Percentiles rank a stretch among this genome's conserved stretches.
These are phyloP conservation scores for Clarireedia monteithiana DNA, from an alignment of 2,329 filamentous ascomycete genomes.

Conservation along the genomic window DNA sequence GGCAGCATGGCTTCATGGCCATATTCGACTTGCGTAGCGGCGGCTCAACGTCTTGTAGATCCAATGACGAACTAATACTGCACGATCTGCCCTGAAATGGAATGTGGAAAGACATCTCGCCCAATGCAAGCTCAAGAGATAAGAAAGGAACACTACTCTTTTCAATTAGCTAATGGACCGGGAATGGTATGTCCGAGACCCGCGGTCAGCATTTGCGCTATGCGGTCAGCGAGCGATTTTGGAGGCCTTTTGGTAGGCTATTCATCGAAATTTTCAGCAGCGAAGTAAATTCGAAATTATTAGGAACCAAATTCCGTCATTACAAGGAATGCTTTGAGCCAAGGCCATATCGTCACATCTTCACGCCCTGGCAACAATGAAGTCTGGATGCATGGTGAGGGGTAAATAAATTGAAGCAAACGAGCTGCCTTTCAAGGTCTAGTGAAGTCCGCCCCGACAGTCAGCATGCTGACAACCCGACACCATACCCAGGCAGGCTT, in stretches of 20 bases:
- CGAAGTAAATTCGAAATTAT: no score
- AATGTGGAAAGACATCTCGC: not conserved
- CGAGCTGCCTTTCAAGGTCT: conserved; percentile 5
- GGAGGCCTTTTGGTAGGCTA: not conserved
- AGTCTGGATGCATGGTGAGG: not conserved
- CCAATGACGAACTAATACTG: not conserved
- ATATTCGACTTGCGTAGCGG: not conserved
- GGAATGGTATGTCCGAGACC: not conserved
- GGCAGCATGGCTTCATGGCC: not conserved
- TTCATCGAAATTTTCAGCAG: no score
- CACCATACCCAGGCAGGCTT: no score
- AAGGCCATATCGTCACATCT: no score
- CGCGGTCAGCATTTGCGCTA: not conserved
- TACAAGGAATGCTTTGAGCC: no score
- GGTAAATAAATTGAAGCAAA: not conserved
- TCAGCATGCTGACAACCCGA: no score
- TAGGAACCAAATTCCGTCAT: no score
- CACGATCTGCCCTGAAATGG: not conserved
- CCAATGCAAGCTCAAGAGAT: not conserved
- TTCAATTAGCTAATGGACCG: not conserved
- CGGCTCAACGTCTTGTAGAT: not conserved
- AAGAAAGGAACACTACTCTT: not conserved
- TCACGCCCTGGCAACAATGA: no score
- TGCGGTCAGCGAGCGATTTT: not conserved
- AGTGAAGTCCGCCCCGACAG: not conserved